Evolutionary conservation across 2,329 filamentous ascomycete species (phyloP), one percentile per base, ranked within the genome.

Genomic region (Dothideomycetes sp.): DNA sequence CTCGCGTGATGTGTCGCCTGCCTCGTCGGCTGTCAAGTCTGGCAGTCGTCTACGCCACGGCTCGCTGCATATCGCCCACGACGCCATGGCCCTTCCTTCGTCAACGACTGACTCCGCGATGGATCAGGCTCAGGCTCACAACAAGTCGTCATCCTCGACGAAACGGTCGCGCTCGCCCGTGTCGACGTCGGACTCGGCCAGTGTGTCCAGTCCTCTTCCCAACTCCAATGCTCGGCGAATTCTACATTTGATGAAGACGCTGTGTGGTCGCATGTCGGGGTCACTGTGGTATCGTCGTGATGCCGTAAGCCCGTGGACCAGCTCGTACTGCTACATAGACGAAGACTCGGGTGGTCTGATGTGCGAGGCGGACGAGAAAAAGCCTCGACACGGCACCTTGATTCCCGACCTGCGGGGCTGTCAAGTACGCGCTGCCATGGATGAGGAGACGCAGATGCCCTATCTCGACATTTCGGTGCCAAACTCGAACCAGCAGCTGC

Each of bases 231-330:
- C 81, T 27, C 80, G 80, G 51, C 82, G 78, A 54, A 72, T 89
- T 18, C 64, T 87, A 40, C 70, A 77, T 51, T 63, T 91, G 45
- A 89, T 91, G 83, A 84, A 80, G 58, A 79, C 73, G 17, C 65
- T 86, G 5, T 82, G 80, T 53, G 84, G 85, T 19, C 74, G 79
- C 49, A 91, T 89, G 84, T 79, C 78, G 52, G 84, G 84, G 42
- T 78, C 81, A 49, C 69, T 87, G 20, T 80, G 84, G 48, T 89
- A 84, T 55, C 76, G 82, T 51, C 69, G 69, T 30, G 75, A 77
- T 25, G 67, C 70, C 11, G 65, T 67, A 17, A 76, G 71, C 12
- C 67, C 71, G 1, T 91, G 84, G 84, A 70, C 73, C 43, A 61
- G 69, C 23, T 83, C 83, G n/a, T 74, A 81, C 47, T 83, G 80